These are phyloP conservation scores for Pseudonitzschia multiseries DNA, from an alignment of 108 stramenopile species.

Conservation along the genomic window DNA sequence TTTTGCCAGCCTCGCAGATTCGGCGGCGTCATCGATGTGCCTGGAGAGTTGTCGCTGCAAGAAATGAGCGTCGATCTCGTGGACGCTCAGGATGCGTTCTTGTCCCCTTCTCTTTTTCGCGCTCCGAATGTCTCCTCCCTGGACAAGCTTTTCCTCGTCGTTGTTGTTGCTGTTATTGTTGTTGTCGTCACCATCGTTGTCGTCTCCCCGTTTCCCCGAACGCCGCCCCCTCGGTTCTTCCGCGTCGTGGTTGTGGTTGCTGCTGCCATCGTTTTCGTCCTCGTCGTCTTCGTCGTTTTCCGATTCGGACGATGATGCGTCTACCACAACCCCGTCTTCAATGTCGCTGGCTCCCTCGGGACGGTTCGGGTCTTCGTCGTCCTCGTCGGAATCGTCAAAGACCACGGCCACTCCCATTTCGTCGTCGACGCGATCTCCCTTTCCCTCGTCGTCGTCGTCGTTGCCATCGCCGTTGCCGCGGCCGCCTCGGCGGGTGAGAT, in stretches of 20 bases:
- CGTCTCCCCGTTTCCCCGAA: conserved; percentile 35
- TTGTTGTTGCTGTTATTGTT: conserved; percentile 36
- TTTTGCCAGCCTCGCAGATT: conserved; percentile 77
- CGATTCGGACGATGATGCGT: conserved; percentile 58
- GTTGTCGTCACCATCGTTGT: conserved; percentile 29
- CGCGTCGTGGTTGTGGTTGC: conserved; percentile 24
- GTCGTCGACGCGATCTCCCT: conserved; percentile 72
- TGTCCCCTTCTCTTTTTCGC: conserved; percentile 43
- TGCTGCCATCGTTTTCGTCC: conserved; percentile 28
- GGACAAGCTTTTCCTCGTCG: conserved; percentile 61
- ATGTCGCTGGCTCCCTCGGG: conserved; percentile 71
- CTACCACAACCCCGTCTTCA: conserved; percentile 83
- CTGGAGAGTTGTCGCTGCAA: conserved; percentile 87
- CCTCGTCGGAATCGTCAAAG: conserved; percentile 93
- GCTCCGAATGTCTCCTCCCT: conserved; percentile 41
- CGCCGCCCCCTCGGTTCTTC: conserved; percentile 60
- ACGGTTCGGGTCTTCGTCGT: conserved; percentile 62
- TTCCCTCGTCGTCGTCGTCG: conserved; percentile 39
- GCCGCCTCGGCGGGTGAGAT: conserved; percentile 30
- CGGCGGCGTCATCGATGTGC: conserved; percentile 88
- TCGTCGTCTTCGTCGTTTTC: conserved; percentile 77
- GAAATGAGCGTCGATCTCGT: conserved; percentile 97
- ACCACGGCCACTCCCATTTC: conserved; percentile 98
- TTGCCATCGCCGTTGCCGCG: conserved; percentile 1
- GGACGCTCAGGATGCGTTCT: conserved; percentile 78